Evolutionary conservation across 768 basidiomycete genomes (phyloP).

Genomic region (Podaxis pistillaris): DNA sequence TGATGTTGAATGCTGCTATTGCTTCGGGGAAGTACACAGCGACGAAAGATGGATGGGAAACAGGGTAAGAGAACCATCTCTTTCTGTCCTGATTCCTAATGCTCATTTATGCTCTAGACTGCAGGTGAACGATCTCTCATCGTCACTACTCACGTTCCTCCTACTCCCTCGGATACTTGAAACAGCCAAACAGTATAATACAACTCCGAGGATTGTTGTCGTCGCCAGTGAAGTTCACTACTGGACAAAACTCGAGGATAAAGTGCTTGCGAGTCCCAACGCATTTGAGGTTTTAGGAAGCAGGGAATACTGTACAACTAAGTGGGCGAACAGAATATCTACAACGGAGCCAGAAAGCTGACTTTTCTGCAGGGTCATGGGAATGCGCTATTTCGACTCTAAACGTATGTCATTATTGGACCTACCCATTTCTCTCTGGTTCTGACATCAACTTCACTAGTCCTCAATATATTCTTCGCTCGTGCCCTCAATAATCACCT

Average conservation of each 20-base stretch:
- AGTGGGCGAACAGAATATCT: too few species aligned
- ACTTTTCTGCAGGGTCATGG: too few species aligned
- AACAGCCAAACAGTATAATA: constrained; percentile 26
- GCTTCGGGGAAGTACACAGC: constrained; percentile 15
- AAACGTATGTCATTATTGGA: too few species aligned
- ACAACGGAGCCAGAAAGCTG: too few species aligned
- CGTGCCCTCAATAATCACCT: too few species aligned
- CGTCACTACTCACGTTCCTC: constrained; percentile 33
- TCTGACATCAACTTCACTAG: too few species aligned
- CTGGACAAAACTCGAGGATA: constrained; percentile 21
- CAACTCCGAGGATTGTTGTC: constrained; percentile 32
- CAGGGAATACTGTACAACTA: constrained; percentile 23
- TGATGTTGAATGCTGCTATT: constrained; percentile 44
- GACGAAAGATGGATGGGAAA: constrained; percentile 44
- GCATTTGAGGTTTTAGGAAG: constrained; percentile 29
- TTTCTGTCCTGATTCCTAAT: not conserved
- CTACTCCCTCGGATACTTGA: constrained; percentile 38
- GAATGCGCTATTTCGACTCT: too few species aligned
- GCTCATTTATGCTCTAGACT: constrained; percentile 26
- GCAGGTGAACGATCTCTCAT: constrained; percentile 43
- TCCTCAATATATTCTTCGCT: too few species aligned
- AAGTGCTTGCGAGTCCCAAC: constrained; percentile 19
- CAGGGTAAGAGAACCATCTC: constrained; percentile 26
- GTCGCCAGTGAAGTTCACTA: constrained; percentile 40
- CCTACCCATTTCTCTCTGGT: too few species aligned